Base-by-base conservation (phyloP, 2,329 filamentous ascomycete species). In the Onygenales sp. region DNA sequence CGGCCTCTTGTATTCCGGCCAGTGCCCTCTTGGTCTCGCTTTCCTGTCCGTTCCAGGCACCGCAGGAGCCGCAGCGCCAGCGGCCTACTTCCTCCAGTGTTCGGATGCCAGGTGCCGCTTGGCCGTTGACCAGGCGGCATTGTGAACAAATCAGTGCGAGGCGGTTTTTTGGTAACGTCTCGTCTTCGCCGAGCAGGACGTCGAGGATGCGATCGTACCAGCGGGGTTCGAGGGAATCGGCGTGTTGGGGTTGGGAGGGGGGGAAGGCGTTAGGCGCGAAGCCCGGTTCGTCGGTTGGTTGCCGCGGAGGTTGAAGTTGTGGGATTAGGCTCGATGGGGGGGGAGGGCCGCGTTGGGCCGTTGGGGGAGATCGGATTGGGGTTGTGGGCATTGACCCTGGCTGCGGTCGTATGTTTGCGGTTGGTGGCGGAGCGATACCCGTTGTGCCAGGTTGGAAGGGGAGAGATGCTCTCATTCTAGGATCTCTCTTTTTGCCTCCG, bases 121-220 rank as follows among this genome's bases (percentile, higher is more conserved):
- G 93, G 0, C 94, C 93, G 66, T 98, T 98, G 47, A 98, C 91
- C 1, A 96, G 79, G 33, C 88, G 80, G 67, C 93, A 98, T 40
- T 80, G 77, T 34, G 76, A 70, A 71, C 93, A 98, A 52, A 98
- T 88, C 58, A 98, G 76, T 6, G 84, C 92, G 54, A 95, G 82
- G 14, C 93, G 84, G 69, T 97, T 97, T 74, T 90, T 94, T 2
- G 92, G 82, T 10, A 87, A 84, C 4, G 88, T 94, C 70, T 98
- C 93, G 63, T 98, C 93, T 65, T 98, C 93, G 49, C 93, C 93
- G 0, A 98, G 79, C 31, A 98, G 81, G 0, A 95, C 82, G 64
- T 98, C 93, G 54, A 98, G 77, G 51, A 98, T 84, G 53, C 92
- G 83, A 67, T 98, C 93, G 70, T 97, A 98, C 93, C 93, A 98